A percentile compares a stretch with the other conserved stretches of the same genome.
Conservation (phyloP, 1,284 basidiomycete species). For the Athelia sp. region DNA sequence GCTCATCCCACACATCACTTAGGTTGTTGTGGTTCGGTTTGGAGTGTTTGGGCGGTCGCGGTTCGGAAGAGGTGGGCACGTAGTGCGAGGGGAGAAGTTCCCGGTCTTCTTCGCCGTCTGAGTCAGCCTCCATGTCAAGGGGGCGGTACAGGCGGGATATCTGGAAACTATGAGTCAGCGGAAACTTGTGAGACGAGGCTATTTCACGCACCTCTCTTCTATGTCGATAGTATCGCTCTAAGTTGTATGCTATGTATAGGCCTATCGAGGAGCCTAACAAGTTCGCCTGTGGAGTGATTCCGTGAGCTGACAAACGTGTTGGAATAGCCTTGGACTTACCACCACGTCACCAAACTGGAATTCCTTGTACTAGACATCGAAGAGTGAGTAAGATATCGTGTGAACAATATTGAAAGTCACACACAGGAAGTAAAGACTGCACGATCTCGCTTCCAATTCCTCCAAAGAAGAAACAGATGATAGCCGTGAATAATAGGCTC, state of each 20-base stretch:
- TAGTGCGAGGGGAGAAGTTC: slow-evolving; percentile 57
- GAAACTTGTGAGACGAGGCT: slow-evolving; percentile 1
- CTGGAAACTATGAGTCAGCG: slow-evolving; percentile 27
- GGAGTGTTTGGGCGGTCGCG: slow-evolving; percentile 10
- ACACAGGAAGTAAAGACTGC: slow-evolving; percentile 75
- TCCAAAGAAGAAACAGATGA: slow-evolving; percentile 75
- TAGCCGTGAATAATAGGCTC: slow-evolving; percentile 59
- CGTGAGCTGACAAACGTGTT: not conserved
- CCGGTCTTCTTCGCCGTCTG: slow-evolving; percentile 57
- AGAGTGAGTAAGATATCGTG: slow-evolving; percentile 1
- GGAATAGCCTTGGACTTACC: slow-evolving; percentile 31
- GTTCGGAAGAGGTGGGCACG: slow-evolving; percentile 13
- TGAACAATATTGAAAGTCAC: slow-evolving; percentile 17
- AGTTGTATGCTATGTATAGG: slow-evolving; percentile 58
- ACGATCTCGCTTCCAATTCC: slow-evolving; percentile 84
- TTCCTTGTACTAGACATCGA: slow-evolving; percentile 55
- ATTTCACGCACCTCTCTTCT: slow-evolving; percentile 65
- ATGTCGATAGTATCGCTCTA: slow-evolving; percentile 71
- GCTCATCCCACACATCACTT: slow-evolving; percentile 71
- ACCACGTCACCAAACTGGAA: slow-evolving; percentile 78
- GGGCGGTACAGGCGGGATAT: slow-evolving; percentile 74
- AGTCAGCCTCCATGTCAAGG: slow-evolving; percentile 44
- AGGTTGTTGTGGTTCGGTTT: slow-evolving; percentile 27
- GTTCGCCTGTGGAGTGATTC: slow-evolving; percentile 60
- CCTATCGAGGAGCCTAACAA: slow-evolving; percentile 75